Conservation (phyloP, 441 rosid genomes). For the Isatis lusitanica region DNA sequence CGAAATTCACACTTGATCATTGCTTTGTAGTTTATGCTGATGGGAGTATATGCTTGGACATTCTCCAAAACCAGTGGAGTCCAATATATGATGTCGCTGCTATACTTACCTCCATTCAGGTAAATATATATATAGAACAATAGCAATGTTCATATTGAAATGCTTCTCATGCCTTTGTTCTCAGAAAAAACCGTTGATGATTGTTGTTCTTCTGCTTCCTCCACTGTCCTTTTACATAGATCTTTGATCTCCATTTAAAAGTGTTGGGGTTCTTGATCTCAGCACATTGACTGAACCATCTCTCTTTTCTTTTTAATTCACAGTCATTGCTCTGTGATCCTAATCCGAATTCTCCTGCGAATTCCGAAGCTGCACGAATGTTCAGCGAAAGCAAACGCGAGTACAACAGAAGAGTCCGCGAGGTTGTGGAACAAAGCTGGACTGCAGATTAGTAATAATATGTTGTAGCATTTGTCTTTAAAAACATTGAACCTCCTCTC, state of each 20-base stretch:
- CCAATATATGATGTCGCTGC: slow-evolving; percentile 88
- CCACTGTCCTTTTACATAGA: background rate
- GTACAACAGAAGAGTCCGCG: slow-evolving; percentile 73
- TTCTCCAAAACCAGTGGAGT: slow-evolving; percentile 86
- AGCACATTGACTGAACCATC: background rate
- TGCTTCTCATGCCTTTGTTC: slow-evolving; percentile 2
- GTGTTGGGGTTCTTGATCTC: background rate
- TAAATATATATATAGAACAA: background rate
- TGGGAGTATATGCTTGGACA: slow-evolving; percentile 83
- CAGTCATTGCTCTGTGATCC: slow-evolving; percentile 73
- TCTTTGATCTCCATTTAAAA: background rate
- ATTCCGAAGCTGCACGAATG: slow-evolving; percentile 75
- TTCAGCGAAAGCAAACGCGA: slow-evolving; percentile 72
- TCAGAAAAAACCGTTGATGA: background rate
- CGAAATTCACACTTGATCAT: background rate
- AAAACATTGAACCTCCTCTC: slow-evolving; percentile 5
- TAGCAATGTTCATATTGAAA: background rate
- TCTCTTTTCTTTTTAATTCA: background rate
- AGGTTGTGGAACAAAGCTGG: slow-evolving; percentile 80
- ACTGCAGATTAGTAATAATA: slow-evolving; percentile 53
- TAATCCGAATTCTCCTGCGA: slow-evolving; percentile 72
- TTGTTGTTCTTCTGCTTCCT: slow-evolving; percentile 8
- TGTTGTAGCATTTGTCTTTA: slow-evolving; percentile 14
- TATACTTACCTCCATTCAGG: slow-evolving; percentile 83
- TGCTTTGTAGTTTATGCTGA: slow-evolving; percentile 64